A percentile compares a stretch with the other conserved stretches of the same genome.
These are phyloP conservation scores for Furcasterigmium furcatum DNA, from an alignment of 2,329 filamentous ascomycete species.

Conservation along the genomic window DNA sequence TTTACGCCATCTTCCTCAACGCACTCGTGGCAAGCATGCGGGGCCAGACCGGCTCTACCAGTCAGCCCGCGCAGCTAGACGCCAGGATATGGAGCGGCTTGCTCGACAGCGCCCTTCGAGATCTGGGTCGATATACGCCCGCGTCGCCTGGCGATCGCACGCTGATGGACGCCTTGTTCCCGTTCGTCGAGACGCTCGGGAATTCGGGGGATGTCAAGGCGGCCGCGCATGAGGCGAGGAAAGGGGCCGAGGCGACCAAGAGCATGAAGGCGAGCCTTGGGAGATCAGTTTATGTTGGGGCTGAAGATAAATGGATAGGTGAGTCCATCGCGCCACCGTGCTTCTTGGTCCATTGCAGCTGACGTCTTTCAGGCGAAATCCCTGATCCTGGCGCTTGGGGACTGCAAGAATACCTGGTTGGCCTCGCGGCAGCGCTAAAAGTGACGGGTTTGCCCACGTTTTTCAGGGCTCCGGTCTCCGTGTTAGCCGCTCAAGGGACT, in stretches of 20 bases:
- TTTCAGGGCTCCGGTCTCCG: no score
- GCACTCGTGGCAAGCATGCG: constrained; percentile 67
- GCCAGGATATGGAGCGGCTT: constrained; percentile 56
- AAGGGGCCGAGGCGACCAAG: constrained; percentile 80
- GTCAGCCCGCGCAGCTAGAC: constrained; percentile 34
- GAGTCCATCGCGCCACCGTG: no score
- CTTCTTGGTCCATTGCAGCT: no score
- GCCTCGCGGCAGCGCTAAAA: no score
- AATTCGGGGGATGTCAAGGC: constrained; percentile 63
- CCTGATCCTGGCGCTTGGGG: constrained; percentile 64
- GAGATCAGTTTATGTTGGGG: constrained; percentile 76
- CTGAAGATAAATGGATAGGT: constrained; percentile 55
- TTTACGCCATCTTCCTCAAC: constrained; percentile 84
- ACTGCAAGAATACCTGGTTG: no score
- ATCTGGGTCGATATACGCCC: constrained; percentile 80
- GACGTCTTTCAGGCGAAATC: no score
- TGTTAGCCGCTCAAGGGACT: no score
- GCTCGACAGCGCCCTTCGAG: constrained; percentile 67
- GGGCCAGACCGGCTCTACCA: constrained; percentile 29
- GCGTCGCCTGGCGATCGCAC: constrained; percentile 88
- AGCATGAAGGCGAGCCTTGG: constrained; percentile 89
- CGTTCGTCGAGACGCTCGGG: constrained; percentile 73
- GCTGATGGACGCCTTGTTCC: constrained; percentile 82
- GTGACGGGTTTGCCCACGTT: no score
- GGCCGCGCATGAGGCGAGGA: constrained; percentile 72